Conservation (phyloP, 2,329 filamentous ascomycete genomes). For the Fusarium nelsonii region DNA sequence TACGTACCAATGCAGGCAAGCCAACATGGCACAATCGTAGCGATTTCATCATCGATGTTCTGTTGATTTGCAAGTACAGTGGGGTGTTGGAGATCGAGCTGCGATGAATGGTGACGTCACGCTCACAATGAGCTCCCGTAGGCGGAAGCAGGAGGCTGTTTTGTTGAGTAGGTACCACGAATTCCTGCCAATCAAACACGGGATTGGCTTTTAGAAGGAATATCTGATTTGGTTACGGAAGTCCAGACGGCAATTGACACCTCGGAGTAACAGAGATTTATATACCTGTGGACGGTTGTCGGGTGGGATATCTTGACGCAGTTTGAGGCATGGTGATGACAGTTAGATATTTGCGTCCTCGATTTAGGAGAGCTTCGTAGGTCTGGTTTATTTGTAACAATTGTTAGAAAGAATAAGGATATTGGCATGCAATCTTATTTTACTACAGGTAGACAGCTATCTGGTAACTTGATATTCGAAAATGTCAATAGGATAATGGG, state of each 20-base stretch:
- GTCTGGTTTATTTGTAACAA: neutral
- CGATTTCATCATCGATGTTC: slow-evolving; percentile 49
- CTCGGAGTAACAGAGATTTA: neutral
- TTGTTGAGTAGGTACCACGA: slow-evolving; percentile 9
- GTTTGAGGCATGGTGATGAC: neutral
- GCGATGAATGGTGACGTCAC: slow-evolving; percentile 39
- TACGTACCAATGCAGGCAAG: slow-evolving; percentile 34
- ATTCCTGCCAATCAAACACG: slow-evolving; percentile 23
- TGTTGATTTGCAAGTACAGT: slow-evolving; percentile 17
- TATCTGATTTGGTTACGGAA: neutral
- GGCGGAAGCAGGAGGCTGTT: slow-evolving; percentile 14
- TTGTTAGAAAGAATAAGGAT: neutral
- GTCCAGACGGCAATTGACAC: neutral
- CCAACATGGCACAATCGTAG: slow-evolving; percentile 41
- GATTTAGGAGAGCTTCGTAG: neutral
- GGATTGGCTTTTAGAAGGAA: neutral
- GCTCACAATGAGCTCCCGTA: slow-evolving; percentile 6
- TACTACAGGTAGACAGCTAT: neutral
- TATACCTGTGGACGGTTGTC: neutral
- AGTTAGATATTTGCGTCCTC: neutral
- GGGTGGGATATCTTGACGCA: neutral
- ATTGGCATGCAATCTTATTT: neutral
- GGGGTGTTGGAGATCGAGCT: slow-evolving; percentile 31
- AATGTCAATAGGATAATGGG: no score
- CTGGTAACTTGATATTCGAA: neutral